Evolutionary conservation across 306 rosid genomes (phyloP).

Genomic region (Dryas octopetala): DNA sequence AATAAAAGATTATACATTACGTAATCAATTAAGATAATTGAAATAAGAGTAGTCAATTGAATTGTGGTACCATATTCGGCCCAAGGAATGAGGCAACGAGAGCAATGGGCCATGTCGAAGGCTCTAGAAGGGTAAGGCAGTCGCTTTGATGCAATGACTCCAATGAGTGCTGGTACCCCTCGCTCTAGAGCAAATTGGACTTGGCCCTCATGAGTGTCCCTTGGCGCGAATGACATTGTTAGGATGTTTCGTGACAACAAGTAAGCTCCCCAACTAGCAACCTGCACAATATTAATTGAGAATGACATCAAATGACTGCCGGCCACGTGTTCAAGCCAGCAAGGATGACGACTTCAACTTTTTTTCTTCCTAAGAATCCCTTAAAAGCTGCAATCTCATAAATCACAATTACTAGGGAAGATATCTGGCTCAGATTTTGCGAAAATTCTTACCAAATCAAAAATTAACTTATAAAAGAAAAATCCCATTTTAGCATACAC

Average conservation of each 20-base stretch:
- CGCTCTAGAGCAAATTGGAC: constrained; percentile 80
- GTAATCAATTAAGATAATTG: too few relatives aligned
- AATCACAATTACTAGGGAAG: too few relatives aligned
- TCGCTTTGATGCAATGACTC: constrained; percentile 66
- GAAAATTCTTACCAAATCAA: background rate
- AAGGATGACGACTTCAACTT: background rate
- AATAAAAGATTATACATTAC: too few relatives aligned
- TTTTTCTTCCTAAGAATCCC: too few relatives aligned
- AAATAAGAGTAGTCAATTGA: too few relatives aligned
- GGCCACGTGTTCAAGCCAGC: background rate
- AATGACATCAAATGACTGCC: background rate
- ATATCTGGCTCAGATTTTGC: background rate
- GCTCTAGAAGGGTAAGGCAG: constrained; percentile 76
- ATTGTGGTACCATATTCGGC: constrained; percentile 30
- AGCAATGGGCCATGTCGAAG: constrained; percentile 85
- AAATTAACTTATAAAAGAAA: too few relatives aligned
- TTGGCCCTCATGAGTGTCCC: constrained; percentile 77
- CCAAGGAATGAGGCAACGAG: constrained; percentile 88
- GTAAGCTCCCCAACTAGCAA: constrained; percentile 91
- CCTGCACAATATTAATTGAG: constrained; percentile 30
- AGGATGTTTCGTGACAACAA: constrained; percentile 55
- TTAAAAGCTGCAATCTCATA: too few relatives aligned
- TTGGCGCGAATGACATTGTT: constrained; percentile 68
- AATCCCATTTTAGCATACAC: too few relatives aligned
- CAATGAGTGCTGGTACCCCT: constrained; percentile 77